phyloP scores from a whole-genome alignment of 352 stramenopile species.

The Phytophthora ohioensis region DNA sequence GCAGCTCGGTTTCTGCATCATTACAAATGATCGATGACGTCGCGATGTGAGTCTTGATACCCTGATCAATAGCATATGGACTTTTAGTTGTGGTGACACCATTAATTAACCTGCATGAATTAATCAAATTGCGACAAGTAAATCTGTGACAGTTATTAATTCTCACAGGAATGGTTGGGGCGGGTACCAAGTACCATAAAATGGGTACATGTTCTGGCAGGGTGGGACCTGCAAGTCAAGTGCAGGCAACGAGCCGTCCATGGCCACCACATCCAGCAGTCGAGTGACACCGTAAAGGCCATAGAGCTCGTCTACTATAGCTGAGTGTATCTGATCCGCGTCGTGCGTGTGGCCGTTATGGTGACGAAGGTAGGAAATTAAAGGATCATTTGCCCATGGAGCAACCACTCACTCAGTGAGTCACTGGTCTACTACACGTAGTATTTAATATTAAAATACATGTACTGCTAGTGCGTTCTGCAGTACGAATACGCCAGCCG shows the following conservation, averaged over 20 bases:
- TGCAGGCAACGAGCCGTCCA: background rate
- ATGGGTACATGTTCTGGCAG: background rate
- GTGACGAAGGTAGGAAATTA: background rate
- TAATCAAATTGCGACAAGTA: background rate
- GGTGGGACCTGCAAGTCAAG: background rate
- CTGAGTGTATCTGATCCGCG: background rate
- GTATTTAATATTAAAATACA: too few species aligned
- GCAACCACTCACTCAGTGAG: too few species aligned
- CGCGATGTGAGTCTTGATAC: constrained; percentile 12
- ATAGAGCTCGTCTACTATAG: constrained; percentile 4
- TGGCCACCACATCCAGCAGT: background rate
- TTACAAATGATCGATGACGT: constrained; percentile 7
- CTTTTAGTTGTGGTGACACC: background rate
- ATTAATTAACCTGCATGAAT: background rate
- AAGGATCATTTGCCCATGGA: background rate
- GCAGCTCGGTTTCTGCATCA: background rate
- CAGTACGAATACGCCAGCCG: background rate
- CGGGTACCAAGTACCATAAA: background rate
- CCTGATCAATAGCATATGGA: constrained; percentile 10
- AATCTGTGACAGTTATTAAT: background rate
- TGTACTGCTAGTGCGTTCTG: too few species aligned
- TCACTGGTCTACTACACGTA: too few species aligned
- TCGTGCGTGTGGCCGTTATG: background rate
- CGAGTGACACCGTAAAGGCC: background rate
- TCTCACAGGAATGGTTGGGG: background rate